Evolutionary conservation across 805 yeast species (phyloP), one percentile per base, ranked within the genome.

Genomic region (Pichia cabralensis): DNA sequence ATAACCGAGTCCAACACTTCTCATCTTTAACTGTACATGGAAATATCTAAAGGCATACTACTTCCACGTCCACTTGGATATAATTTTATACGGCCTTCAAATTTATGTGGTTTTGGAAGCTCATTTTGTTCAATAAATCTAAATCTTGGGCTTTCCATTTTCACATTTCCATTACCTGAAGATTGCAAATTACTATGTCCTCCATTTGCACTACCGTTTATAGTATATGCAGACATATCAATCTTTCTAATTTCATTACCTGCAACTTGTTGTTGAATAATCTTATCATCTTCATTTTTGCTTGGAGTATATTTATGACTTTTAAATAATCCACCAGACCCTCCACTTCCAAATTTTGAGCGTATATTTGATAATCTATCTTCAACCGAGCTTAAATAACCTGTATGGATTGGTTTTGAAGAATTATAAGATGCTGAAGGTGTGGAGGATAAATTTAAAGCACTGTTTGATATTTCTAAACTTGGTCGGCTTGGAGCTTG

Each of bases 41-140:
- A 24, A 7, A 88, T 61, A 45, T 83, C 75, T 42, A 88, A 60
- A 1, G 96, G 96, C 24, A 88, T 92, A 22, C 95, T 82, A 20
- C 86, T 74, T 3, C 97, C 97, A 47, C 95, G 70, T 11, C 97
- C 97, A 58, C 95, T 83, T 13, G 97, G 96, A 60, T 92, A 92
- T 44, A 86, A 62, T 54, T 89, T 86, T 39, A 70, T 70, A 30
- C 68, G 69, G 4, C 77, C 81, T 34, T 71, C 75, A 50, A 81
- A 85, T 32, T 71, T 68, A 45, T 97, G 67, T n/a, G 98, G 97
- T 46, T 74, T 75, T 0, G 98, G 97, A 29, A 92, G 62, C 17
- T 84, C 80, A 28, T 61, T 57, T 13, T 70, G 67, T 52, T 82
- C 82, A 4, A 62, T 52, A 64, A 84, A 88, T 44, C 67, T 71